Base-by-base conservation (phyloP, 805 yeast species). In the Metschnikowia colocasiae region DNA sequence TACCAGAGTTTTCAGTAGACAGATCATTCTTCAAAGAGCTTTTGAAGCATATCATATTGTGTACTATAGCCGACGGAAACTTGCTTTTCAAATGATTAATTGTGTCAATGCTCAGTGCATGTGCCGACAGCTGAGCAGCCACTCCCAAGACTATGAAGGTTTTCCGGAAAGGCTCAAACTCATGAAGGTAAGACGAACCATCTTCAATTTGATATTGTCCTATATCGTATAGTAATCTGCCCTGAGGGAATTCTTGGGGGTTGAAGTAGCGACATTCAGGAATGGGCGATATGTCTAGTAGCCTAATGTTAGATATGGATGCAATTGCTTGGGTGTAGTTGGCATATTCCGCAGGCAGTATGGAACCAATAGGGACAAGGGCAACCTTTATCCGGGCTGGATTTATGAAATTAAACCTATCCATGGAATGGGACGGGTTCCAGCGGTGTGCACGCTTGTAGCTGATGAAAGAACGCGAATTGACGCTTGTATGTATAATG, bases 151-250 rank as follows among this genome's bases (percentile, higher is more conserved):
- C 81, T 6, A 84, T 73, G 55, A 88, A 79, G 0, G 86, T 80
- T 59, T 89, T 88, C 43, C 97, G 68, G 64, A 79, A 89, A 1
- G 97, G 96, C 65, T 94, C 97, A 53, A 92, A 81, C 63, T 92
- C 98, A 55, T 85, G 87, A 35, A 92, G 69, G 45, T 85, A 83
- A 6, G 82, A 65, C 23, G 85, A 75, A 34, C 80, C 82, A n/a
- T 73, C 74, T 46, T 80, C 83, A 1, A 76, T 69, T 6, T 67
- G 59, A 0, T 76, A 56, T 1, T 76, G 64, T 10, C 66, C 63
- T 53, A 81, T 80, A 47, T 82, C 82, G 58, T 78, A 87, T 12
- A 82, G 62, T 1, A 92, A 64, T 42, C 84, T 68, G 0, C 98
- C 98, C 42, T 76, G 75, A 1, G 97, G 96, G 57, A 80, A 87